Conservation (phyloP, 2,329 filamentous ascomycete genomes). For the Sphaceloma murrayae region DNA sequence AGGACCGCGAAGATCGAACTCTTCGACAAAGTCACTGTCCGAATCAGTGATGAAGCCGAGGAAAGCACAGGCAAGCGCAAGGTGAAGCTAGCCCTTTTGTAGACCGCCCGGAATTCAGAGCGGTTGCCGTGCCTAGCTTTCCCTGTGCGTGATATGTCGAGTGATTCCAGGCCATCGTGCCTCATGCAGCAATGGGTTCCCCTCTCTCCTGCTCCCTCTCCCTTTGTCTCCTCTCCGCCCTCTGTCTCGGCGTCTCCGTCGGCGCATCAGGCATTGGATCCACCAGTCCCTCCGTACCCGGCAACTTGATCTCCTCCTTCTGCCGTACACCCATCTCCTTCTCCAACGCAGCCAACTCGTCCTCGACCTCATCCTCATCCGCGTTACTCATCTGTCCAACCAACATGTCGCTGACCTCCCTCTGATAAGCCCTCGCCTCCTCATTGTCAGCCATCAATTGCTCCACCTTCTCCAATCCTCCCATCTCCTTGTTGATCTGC, state of each 20-base stretch:
- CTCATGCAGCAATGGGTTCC: conserved; percentile 24
- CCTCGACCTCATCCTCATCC: conserved; percentile 96
- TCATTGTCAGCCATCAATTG: conserved; percentile 88
- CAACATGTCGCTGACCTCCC: conserved; percentile 91
- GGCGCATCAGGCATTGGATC: conserved; percentile 28
- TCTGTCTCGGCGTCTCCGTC: conserved; percentile 24
- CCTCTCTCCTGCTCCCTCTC: conserved; percentile 21
- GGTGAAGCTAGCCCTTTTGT: conserved; percentile 57
- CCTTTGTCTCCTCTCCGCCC: conserved; percentile 23
- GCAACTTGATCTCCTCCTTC: conserved; percentile 25
- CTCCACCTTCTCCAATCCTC: conserved; percentile 85
- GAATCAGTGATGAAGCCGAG: conserved; percentile 86
- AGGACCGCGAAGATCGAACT: conserved; percentile 56
- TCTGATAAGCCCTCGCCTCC: conserved; percentile 84
- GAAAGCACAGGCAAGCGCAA: conserved; percentile 93
- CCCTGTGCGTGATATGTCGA: not conserved
- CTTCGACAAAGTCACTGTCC: conserved; percentile 84
- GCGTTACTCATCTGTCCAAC: conserved; percentile 81
- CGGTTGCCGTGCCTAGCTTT: not conserved
- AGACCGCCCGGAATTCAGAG: not conserved
- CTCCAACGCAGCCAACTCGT: conserved; percentile 78
- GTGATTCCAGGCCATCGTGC: too few relatives aligned
- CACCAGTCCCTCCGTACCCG: conserved; percentile 26
- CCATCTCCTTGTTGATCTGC: conserved; percentile 93
- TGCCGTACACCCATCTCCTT: conserved; percentile 41